These are phyloP conservation scores for Kazachstania psychrophila DNA, from an alignment of 805 yeast species.

Conservation along the genomic window DNA sequence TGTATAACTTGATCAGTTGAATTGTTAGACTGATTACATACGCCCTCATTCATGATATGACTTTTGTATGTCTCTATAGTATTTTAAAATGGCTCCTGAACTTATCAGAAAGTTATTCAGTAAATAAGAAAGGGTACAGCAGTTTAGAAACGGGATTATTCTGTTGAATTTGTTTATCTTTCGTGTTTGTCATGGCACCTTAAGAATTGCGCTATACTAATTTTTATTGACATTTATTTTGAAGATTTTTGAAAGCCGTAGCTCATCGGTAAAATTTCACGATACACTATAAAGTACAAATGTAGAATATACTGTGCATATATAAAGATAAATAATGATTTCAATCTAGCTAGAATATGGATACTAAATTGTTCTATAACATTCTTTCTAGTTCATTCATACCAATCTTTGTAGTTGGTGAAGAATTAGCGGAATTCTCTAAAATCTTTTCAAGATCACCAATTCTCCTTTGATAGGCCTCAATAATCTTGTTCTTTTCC, in stretches of 20 bases:
- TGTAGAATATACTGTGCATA: too few species aligned
- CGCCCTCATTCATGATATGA: background rate
- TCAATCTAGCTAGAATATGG: too few species aligned
- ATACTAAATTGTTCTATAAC: too few species aligned
- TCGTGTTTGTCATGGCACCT: too few species aligned
- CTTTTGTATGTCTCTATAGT: background rate
- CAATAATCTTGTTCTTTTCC: constrained; percentile 19
- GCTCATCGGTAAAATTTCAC: too few species aligned
- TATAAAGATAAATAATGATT: too few species aligned
- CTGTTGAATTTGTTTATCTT: too few species aligned
- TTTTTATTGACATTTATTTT: too few species aligned
- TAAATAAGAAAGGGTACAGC: background rate
- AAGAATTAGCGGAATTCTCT: constrained; percentile 3
- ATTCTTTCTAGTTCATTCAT: background rate
- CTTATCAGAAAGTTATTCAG: background rate
- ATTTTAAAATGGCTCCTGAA: background rate
- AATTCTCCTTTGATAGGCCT: constrained; percentile 18
- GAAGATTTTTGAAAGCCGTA: too few species aligned
- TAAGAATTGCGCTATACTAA: too few species aligned
- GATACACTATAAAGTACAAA: too few species aligned
- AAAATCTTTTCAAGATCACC: constrained; percentile 13
- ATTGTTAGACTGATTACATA: background rate
- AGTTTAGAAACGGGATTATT: background rate
- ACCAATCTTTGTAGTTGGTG: constrained; percentile 5
- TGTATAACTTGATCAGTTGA: constrained; percentile 8